Conservation (phyloP, 208 protist species). For the Herpetomonas tarakana region DNA sequence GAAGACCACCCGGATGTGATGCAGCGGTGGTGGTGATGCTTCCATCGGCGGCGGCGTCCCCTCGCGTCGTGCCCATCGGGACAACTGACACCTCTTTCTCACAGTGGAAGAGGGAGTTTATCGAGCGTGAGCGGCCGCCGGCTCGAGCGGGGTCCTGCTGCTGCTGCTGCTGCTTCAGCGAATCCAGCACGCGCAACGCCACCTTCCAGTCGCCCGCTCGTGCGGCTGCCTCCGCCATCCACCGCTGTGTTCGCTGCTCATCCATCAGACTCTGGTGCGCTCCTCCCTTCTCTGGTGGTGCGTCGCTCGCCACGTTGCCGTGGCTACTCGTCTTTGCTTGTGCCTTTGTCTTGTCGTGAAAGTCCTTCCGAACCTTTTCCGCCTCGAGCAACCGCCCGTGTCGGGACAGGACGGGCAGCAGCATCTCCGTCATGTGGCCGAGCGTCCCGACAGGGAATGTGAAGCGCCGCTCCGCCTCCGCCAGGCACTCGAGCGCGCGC, state of each 20-base stretch:
- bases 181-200: slow-evolving; percentile 13
- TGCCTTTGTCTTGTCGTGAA: no score
- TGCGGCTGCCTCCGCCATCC: slow-evolving; percentile 77
- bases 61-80: no score
- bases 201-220: slow-evolving; percentile 43
- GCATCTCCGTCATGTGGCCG: slow-evolving; percentile 58
- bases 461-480: slow-evolving; percentile 44
- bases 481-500: slow-evolving; percentile 52
- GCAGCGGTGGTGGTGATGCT: no score
- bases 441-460: slow-evolving; percentile 46
- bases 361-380: slow-evolving; percentile 28
- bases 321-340: no score
- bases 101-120: no score
- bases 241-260: slow-evolving; percentile 17
- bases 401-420: slow-evolving; percentile 58
- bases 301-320: no score
- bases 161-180: no score
- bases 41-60: no score
- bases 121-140: no score
- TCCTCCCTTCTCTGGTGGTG: slow-evolving; percentile 6
- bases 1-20: no score
- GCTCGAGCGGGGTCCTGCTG: no score
- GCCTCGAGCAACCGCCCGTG: slow-evolving; percentile 42
- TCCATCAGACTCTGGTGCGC: slow-evolving; percentile 17
- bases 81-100: no score